phyloP scores from a whole-genome alignment of 306 rosid genomes.

The Ammopiptanthus mongolicus region DNA sequence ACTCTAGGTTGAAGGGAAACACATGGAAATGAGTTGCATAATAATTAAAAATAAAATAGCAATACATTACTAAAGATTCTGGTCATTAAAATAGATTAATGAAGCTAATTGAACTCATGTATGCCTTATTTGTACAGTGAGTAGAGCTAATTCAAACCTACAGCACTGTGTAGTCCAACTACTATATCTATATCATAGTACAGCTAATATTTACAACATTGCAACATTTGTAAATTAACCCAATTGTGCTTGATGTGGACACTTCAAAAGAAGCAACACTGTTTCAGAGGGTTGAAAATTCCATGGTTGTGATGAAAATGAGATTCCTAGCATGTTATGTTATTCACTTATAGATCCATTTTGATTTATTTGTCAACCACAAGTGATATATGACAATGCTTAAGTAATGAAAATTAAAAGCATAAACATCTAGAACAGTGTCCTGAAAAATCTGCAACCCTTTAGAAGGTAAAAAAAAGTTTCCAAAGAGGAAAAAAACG shows the following conservation, averaged over 20 bases:
- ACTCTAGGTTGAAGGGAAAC: slow-evolving; percentile 39
- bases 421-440: background rate
- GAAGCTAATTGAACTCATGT: background rate
- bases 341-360: background rate
- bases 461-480: background rate
- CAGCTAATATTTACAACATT: background rate
- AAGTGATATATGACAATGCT: background rate
- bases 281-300: background rate
- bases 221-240: background rate
- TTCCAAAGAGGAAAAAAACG: background rate
- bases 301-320: background rate
- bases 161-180: background rate
- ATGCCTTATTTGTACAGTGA: background rate
- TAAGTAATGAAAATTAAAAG: background rate
- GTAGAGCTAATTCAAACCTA: background rate
- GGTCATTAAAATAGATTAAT: background rate
- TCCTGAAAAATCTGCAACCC: background rate
- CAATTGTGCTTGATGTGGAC: background rate
- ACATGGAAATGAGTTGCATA: slow-evolving; percentile 4
- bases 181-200: background rate
- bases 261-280: background rate
- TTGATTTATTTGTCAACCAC: background rate
- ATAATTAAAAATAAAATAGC: slow-evolving; percentile 1
- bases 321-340: background rate
- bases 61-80: background rate